Evolutionary conservation across 768 basidiomycete genomes (phyloP), one percentile per base, ranked within the genome.

Genomic region (Boletus rubescentipes): DNA sequence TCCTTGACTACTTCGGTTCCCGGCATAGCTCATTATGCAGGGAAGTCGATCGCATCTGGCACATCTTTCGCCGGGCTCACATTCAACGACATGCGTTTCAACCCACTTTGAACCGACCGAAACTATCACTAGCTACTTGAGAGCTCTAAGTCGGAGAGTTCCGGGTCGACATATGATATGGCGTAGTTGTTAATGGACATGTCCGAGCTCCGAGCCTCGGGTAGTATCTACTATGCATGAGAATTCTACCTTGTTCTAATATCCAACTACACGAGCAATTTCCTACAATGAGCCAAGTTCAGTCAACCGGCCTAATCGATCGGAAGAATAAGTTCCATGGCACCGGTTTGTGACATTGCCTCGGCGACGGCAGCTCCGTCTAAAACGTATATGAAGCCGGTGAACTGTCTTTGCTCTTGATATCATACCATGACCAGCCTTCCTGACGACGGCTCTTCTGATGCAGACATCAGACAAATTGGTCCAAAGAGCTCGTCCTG

Each of bases 401-500:
- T 50, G 11, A 21, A 8, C 55, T 29, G 16, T 37, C 14, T 48
- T 15, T 54, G 47, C 48, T 53, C 56, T 58, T 58, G 21, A 47
- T 49, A 47, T 2, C 36, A 34, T 41, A 65, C 65, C 53, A 71
- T 64, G 61, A 72, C 71, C 57, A 61, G 42, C 48, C 34, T 10
- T 6, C 51, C 60, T 16, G 66, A 72, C 59, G 61, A 71, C 51
- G 70, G 67, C 6, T 67, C 70, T 57, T 69, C 66, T 42, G 71
- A 71, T 54, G 63, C 61, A 38, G 71, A 69, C 40, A 32, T 61
- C 34, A 47, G 43, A 45, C 55, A 43, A 11, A 40, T 51, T 35
- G 35, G 42, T 36, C 20, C 51, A 12, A 47, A 51, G 29, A 40
- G 51, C 31, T 49, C 53, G 4, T 44, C 43, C 11, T 12, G 21